Evolutionary conservation across 176 grass and related monocot genomes (phyloP).

Genomic region (Lolium perenne): DNA sequence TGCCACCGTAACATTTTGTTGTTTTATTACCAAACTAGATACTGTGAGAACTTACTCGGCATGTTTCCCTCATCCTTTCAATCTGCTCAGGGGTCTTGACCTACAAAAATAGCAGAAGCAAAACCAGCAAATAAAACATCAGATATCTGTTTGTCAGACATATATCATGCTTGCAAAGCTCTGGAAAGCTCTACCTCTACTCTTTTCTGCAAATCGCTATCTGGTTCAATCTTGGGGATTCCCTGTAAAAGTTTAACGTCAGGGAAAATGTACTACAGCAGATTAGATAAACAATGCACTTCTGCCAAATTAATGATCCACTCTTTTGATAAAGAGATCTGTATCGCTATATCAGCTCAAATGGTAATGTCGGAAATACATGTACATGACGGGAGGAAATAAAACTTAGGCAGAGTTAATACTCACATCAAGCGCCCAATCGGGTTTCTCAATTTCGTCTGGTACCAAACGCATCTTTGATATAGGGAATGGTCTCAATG

Average conservation of each 20-base stretch:
- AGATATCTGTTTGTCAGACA: conserved; percentile 18
- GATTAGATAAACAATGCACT: conserved; percentile 16
- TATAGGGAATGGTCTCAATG: conserved; percentile 91
- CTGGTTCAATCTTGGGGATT: conserved; percentile 88
- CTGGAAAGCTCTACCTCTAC: conserved; percentile 74
- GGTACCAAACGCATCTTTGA: conserved; percentile 75
- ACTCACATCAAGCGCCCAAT: conserved; percentile 93
- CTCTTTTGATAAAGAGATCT: conserved; percentile 12
- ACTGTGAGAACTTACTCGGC: conserved; percentile 64
- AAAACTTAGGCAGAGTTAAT: not conserved
- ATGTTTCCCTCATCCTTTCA: conserved; percentile 97
- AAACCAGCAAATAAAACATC: conserved; percentile 31
- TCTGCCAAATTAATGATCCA: not conserved
- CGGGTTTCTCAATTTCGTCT: conserved; percentile 82
- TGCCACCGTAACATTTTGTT: not conserved
- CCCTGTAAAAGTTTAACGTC: conserved; percentile 58
- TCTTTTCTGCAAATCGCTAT: conserved; percentile 92
- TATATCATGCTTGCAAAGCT: conserved; percentile 21
- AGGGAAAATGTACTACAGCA: conserved; percentile 25
- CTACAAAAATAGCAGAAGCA: conserved; percentile 45
- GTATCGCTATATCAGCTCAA: conserved; percentile 25
- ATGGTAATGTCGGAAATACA: conserved; percentile 13
- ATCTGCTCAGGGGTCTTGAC: conserved; percentile 96
- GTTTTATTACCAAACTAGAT: not conserved
- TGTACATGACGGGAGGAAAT: conserved; percentile 21